A percentile compares a stretch with the other conserved stretches of the same genome.
Conservation (phyloP, 441 rosid genomes). For the Biscutella auriculata region DNA sequence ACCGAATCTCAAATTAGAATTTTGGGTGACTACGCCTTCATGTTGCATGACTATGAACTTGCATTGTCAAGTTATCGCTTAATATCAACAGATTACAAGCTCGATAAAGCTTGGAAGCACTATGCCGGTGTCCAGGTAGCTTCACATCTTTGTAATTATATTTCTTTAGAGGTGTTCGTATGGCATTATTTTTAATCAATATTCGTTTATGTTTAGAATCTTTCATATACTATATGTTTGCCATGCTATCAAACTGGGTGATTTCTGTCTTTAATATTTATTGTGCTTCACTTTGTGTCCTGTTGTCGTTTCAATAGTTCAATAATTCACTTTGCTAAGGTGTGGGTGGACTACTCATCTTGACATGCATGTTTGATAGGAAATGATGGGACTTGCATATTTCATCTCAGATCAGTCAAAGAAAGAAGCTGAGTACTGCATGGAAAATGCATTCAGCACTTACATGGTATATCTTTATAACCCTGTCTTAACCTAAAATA, state of each 20-base stretch:
- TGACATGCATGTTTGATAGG: constrained; percentile 37
- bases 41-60: constrained; percentile 94
- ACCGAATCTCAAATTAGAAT: constrained; percentile 92
- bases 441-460: constrained; percentile 93
- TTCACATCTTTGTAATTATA: constrained; percentile 14
- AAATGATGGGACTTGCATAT: constrained; percentile 92
- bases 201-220: background rate
- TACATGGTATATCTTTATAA: constrained; percentile 51
- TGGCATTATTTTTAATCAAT: background rate
- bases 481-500: background rate
- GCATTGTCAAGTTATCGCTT: constrained; percentile 91
- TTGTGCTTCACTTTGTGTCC: background rate
- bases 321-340: background rate
- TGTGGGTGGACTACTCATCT: constrained; percentile 15
- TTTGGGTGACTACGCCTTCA: constrained; percentile 94
- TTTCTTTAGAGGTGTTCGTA: constrained; percentile 3
- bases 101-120: constrained; percentile 97
- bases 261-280: background rate
- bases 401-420: constrained; percentile 95
- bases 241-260: constrained; percentile 1
- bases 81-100: constrained; percentile 92
- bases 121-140: constrained; percentile 98
- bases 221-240: background rate
- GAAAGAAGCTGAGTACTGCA: constrained; percentile 93
- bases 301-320: background rate